phyloP scores from a whole-genome alignment of 2,329 filamentous ascomycete genomes.

The Stachybotrys chartarum region DNA sequence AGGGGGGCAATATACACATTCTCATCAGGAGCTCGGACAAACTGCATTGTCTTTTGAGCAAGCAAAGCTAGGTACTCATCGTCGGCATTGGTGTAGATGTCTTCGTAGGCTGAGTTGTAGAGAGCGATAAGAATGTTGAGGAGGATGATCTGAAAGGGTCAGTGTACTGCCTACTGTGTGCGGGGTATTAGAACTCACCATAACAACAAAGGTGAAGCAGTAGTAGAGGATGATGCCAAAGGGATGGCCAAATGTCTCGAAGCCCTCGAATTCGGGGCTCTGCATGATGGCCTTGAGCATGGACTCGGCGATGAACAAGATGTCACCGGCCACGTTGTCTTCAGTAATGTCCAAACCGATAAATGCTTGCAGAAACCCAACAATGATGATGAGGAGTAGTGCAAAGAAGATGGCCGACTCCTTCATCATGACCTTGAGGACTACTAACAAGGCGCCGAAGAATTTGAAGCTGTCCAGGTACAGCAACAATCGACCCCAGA shows the following conservation, averaged over 20 bases:
- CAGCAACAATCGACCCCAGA: slow-evolving; percentile 87
- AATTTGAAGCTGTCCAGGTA: slow-evolving; percentile 93
- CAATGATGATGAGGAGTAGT: slow-evolving; percentile 72
- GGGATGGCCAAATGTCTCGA: slow-evolving; percentile 84
- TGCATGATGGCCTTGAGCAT: slow-evolving; percentile 92
- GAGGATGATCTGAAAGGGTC: slow-evolving; percentile 51
- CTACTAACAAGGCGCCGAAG: slow-evolving; percentile 96
- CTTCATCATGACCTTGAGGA: slow-evolving; percentile 92
- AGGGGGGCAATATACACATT: slow-evolving; percentile 97
- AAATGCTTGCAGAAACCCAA: slow-evolving; percentile 90
- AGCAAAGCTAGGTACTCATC: slow-evolving; percentile 96
- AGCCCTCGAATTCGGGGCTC: slow-evolving; percentile 80
- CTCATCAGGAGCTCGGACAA: slow-evolving; percentile 92
- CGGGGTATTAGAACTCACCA: slow-evolving; percentile 49
- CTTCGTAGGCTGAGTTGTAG: slow-evolving; percentile 93
- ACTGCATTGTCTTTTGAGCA: slow-evolving; percentile 91
- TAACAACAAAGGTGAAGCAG: slow-evolving; percentile 94
- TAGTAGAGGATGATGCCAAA: slow-evolving; percentile 97
- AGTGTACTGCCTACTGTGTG: slow-evolving; percentile 1
- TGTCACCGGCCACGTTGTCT: slow-evolving; percentile 60
- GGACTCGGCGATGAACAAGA: slow-evolving; percentile 66
- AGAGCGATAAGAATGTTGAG: slow-evolving; percentile 95
- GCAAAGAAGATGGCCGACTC: slow-evolving; percentile 96
- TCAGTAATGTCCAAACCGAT: slow-evolving; percentile 84
- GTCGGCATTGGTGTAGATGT: slow-evolving; percentile 86